Percentiles rank a stretch among this genome's conserved stretches.
Evolutionary conservation across 73 alveolate species (phyloP).

Genomic region (Tetrahymena thermophila): DNA sequence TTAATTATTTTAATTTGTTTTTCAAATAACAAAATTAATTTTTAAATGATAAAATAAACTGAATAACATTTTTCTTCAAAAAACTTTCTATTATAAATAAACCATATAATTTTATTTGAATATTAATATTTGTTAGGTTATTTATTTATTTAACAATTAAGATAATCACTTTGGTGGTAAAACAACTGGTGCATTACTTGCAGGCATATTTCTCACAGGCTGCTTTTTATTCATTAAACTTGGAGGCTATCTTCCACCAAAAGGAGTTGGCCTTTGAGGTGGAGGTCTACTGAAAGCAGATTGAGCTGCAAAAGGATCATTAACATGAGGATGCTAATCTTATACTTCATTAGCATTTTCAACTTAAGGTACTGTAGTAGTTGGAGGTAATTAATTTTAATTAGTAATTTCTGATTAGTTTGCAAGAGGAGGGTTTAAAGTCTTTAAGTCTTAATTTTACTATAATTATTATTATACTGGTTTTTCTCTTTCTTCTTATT

Average conservation of each 20-base stretch:
- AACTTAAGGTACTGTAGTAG: not conserved
- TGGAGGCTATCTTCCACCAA: not conserved
- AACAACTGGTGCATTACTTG: not conserved
- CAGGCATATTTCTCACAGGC: not conserved
- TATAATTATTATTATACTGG: too few relatives aligned
- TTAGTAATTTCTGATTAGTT: not conserved
- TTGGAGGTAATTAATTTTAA: not conserved
- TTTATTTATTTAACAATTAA: not conserved
- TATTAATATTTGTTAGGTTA: too few relatives aligned
- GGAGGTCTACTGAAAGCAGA: not conserved
- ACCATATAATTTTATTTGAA: too few relatives aligned
- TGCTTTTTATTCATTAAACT: not conserved
- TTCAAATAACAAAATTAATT: too few relatives aligned
- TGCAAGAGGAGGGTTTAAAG: not conserved
- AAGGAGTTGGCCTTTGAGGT: not conserved
- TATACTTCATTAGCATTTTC: not conserved
- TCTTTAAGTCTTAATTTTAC: not conserved
- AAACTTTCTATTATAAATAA: too few relatives aligned
- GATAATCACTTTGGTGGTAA: not conserved
- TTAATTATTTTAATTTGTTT: too few relatives aligned
- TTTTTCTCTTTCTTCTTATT: not conserved
- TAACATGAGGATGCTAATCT: not conserved
- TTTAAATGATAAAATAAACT: too few relatives aligned
- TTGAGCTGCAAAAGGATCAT: not conserved
- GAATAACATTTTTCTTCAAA: too few relatives aligned